These are phyloP conservation scores for Phytophthora nicotianae DNA, from an alignment of 352 stramenopile species.

Conservation along the genomic window DNA sequence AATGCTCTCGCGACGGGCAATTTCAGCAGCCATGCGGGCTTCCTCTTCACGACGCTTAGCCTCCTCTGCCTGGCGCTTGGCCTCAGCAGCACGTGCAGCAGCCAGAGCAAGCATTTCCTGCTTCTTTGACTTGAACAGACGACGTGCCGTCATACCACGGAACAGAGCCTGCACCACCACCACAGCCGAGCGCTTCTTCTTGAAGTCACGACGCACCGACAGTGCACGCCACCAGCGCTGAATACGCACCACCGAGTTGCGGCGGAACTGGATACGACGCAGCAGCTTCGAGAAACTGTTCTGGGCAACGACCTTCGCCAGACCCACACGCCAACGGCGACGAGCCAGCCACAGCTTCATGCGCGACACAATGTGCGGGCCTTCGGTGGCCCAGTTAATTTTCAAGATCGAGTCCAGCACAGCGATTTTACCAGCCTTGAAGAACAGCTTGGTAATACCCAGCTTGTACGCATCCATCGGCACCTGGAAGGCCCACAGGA, in stretches of 20 bases:
- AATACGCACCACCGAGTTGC: conserved; percentile 60
- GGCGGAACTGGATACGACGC: conserved; percentile 61
- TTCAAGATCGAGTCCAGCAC: conserved; percentile 89
- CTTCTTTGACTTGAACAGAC: conserved; percentile 85
- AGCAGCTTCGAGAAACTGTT: conserved; percentile 74
- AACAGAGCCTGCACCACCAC: conserved; percentile 83
- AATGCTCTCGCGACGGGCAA: conserved; percentile 77
- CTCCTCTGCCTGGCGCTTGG: conserved; percentile 76
- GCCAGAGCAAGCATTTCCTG: conserved; percentile 83
- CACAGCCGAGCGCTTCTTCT: conserved; percentile 77
- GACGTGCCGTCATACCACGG: conserved; percentile 75
- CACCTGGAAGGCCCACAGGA: conserved; percentile 91
- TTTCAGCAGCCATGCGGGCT: conserved; percentile 60
- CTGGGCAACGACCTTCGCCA: conserved; percentile 77
- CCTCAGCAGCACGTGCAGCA: conserved; percentile 73
- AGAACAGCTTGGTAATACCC: conserved; percentile 91
- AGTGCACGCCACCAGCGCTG: conserved; percentile 88
- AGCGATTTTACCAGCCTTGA: conserved; percentile 91
- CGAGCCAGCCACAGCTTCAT: conserved; percentile 86
- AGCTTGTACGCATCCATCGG: conserved; percentile 86
- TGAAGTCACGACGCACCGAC: conserved; percentile 75
- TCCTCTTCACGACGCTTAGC: conserved; percentile 85
- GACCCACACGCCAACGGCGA: conserved; percentile 80
- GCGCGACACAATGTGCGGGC: conserved; percentile 81
- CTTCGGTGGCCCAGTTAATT: conserved; percentile 89